Percentiles rank a stretch among this genome's conserved stretches.
phyloP scores from a whole-genome alignment of 2,329 filamentous ascomycete species.

The Fusarium verrucosum region DNA sequence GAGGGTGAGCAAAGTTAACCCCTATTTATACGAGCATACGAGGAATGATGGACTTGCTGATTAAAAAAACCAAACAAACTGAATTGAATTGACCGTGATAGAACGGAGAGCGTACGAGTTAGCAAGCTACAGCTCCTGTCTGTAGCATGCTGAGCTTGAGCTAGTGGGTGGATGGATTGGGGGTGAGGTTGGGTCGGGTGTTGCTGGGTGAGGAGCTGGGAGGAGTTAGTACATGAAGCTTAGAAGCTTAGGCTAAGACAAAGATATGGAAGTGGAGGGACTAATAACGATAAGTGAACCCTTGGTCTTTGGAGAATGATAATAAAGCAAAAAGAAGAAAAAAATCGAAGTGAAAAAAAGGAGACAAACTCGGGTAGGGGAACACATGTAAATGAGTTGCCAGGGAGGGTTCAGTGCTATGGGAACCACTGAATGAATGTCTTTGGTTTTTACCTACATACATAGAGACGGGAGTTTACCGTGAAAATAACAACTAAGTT shows the following conservation, averaged over 20 bases:
- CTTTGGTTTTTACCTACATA: not conserved
- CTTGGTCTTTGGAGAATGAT: not conserved
- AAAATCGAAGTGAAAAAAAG: not conserved
- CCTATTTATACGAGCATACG: not conserved
- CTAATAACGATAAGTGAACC: not conserved
- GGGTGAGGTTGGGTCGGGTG: not conserved
- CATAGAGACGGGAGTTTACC: not conserved
- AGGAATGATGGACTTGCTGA: not conserved
- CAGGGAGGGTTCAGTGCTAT: slow-evolving; percentile 15
- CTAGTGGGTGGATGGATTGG: slow-evolving; percentile 10
- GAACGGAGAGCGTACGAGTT: not conserved
- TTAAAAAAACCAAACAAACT: not conserved
- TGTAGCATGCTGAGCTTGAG: slow-evolving; percentile 4
- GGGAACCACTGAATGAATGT: slow-evolving; percentile 6
- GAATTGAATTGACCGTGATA: not conserved
- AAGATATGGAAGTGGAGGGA: not conserved
- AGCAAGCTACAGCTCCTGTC: not conserved
- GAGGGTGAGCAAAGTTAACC: slow-evolving; percentile 1
- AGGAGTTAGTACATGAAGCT: slow-evolving; percentile 4
- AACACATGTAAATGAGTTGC: slow-evolving; percentile 11
- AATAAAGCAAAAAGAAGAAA: not conserved
- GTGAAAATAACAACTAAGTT: slow-evolving; percentile 4
- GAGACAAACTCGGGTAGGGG: slow-evolving; percentile 3
- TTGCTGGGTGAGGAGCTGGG: slow-evolving; percentile 8
- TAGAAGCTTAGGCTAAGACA: not conserved